Base-by-base conservation (phyloP, 257 asterid genomes). In the Jaltomata sinuosa region DNA sequence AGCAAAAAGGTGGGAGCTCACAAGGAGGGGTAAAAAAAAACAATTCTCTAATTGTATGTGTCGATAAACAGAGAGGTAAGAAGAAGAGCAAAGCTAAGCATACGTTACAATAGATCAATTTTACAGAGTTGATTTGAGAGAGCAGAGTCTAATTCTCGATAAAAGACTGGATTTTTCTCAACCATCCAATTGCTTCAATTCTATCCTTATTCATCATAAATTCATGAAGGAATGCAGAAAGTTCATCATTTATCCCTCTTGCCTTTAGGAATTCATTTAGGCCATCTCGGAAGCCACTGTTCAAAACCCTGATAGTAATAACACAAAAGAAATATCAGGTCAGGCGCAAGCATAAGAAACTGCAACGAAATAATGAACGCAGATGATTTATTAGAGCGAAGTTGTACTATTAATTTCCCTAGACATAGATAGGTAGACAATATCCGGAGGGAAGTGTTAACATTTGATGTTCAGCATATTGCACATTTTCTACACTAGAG, bases 151-250 rank as follows among this genome's bases (percentile, higher is more conserved):
- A 88, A 47, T 71, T 76, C 31, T 80, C 87, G 18, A 90, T 42
- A 79, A 84, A 87, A 65, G 85, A 85, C 40, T 86, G 85, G 79
- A 89, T 61, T 87, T 88, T 91, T 84, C 72, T 84, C 84, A 91
- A 80, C 95, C 95, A 92, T 9, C 72, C 84, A 77, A 92, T 83
- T 55, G 86, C 86, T 91, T 92, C 95, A 85, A 86, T 78, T 84
- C 89, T 87, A 83, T 91, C 93, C 86, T 92, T 92, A 85, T 91
- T 91, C 90, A 86, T 79, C 93, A 92, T 92, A 85, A 86, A 92
- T 74, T 81, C 86, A 83, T 91, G 95, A 90, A 92, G 88, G 86
- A 92, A 92, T 42, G 34, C 65, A 25, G 92, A 87, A 84, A 92
- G 91, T 47, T 84, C 90, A 31, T 79, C 86, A 61, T 88, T 85